Evolutionary conservation across 345 rosid genomes (phyloP).

Genomic region (Populus euphratica): DNA sequence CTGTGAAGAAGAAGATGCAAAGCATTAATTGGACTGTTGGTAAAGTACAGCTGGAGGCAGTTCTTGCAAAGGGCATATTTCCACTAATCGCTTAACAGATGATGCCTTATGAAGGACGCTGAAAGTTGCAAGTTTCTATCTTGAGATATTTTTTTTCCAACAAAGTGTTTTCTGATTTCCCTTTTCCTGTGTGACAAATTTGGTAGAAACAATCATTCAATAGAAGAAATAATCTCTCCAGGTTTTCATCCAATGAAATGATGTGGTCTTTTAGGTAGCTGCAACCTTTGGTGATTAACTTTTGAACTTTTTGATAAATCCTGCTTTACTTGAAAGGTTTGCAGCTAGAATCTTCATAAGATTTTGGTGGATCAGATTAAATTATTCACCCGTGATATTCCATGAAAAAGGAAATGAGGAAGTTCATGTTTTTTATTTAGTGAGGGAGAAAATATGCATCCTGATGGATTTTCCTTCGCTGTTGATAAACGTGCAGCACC

Average conservation of each 20-base stretch:
- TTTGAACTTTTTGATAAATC: not conserved
- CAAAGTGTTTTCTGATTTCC: not conserved
- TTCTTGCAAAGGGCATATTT: not conserved
- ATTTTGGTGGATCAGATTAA: not conserved
- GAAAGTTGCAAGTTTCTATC: not conserved
- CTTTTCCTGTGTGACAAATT: constrained; percentile 1
- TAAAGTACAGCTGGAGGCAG: not conserved
- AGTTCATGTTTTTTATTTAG: not conserved
- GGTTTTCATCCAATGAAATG: not conserved
- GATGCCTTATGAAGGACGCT: not conserved
- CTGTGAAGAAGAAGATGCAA: constrained; percentile 93
- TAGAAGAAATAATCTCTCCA: not conserved
- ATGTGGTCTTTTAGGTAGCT: not conserved
- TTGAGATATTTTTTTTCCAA: not conserved
- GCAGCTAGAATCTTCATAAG: not conserved
- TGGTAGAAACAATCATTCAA: not conserved
- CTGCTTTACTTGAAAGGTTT: not conserved
- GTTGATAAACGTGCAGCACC: not conserved
- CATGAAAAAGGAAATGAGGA: not conserved
- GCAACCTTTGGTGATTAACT: not conserved
- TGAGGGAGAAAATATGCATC: not conserved
- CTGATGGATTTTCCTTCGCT: not conserved
- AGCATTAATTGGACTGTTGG: constrained; percentile 46
- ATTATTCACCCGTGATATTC: not conserved
- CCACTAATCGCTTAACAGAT: not conserved